Base-by-base conservation (phyloP, 345 rosid species). In the Salix brachista region DNA sequence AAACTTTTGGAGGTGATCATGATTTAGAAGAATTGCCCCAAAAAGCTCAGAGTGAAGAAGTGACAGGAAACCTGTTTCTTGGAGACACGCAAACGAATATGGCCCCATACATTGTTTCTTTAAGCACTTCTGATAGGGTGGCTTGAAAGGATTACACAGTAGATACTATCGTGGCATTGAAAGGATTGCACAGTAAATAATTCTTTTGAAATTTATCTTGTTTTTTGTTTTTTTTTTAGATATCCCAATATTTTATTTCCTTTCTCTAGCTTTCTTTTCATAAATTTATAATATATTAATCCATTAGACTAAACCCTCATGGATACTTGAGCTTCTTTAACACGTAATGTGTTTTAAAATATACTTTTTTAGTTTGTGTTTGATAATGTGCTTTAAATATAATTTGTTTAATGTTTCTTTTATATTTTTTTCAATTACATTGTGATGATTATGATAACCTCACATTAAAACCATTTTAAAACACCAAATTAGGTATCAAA, bases 1-100 rank as follows among this genome's bases (percentile, higher is more conserved):
- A 61, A 83, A 83, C 87, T 85, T 81, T 88, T 69, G 69, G 16
- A 84, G 78, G 85, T 73, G 73, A 83, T 83, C 80, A 87, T 84
- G 84, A 75, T 80, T 83, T 71, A 26, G 77, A 78, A 83, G 85
- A 81, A 80, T 78, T 86, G 66, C 80, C 85, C 44, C n/a, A 72
- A 62, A 73, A 75, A 62, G 72, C 73, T 60, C 50, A 58, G 67
- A 79, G 48, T 77, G 19, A 71, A 76, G n/a, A 34, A 76, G 61
- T 7, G 72, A 67, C 73, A 34, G 70, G 32, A 56, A 65, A 73
- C 41, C 75, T 65, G 73, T 77, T 73, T 69, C 71, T 37, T 37
- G 66, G 68, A 23, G 28, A 62, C 52, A 46, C 70, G 68, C 75
- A 17, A 61, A 61, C 21, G 44, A 10, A 10, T 58, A n/a, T 9